Base-by-base conservation (phyloP, 345 rosid species). In the Pistacia atlantica region DNA sequence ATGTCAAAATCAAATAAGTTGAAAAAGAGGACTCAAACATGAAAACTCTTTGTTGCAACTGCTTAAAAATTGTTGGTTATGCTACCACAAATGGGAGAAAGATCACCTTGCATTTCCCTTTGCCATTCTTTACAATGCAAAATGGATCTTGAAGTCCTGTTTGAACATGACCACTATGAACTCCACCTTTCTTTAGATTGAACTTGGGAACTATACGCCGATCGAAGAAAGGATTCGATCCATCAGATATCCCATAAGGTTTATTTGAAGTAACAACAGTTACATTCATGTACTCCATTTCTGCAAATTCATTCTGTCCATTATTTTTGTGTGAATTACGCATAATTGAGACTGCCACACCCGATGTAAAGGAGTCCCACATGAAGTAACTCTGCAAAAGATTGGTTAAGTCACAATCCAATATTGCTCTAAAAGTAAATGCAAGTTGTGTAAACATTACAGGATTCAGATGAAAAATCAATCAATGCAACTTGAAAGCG, bases 331-430 rank as follows among this genome's bases (percentile, higher is more conserved):
- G 65, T 33, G 78, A 78, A 56, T 86, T 89, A 3, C 81, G 78
- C 94, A 95, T 90, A 67, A 81, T 87, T 49, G 99, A 93, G 66
- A 87, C 87, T 16, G 94, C 99, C 6, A 95, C 94, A 54, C 98
- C 97, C 4, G 91, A 81, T 57, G 89, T 82, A 66, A 95, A 95
- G 16, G 99, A 91, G 65, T 93, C 98, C 99, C 99, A 95, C 99
- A 95, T 93, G 89, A 84, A 93, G 77, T 84, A 91, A 84, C 91
- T 90, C 97, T 91, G 86, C 77, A 78, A 61, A 75, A 65, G 6
- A 3, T 16, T 51, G 17, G 45, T 18, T 52, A 60, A 48, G 20
- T 71, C 10, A 55, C 51, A 9, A 20, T 73, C 58, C 18, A 16
- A 5, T 1, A 17, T 16, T 4, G 14, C 67, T 9, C 3, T 1